phyloP scores from a whole-genome alignment of 257 asterid species.

The Capsicum baccatum region DNA sequence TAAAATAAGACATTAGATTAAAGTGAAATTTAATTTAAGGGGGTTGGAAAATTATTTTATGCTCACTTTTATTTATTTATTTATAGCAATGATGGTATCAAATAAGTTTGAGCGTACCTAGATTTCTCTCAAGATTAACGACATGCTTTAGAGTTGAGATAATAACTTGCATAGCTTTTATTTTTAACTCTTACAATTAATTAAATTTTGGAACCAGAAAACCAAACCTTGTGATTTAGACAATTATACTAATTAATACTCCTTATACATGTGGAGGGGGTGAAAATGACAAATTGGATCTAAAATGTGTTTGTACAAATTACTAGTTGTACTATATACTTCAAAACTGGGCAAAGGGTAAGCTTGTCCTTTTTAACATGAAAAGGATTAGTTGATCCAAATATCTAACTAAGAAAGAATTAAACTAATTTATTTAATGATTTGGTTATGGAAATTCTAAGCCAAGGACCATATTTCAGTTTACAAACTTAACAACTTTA shows the following conservation, averaged over 20 bases:
- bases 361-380: neutral
- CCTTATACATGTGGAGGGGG: neutral
- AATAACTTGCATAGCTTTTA: neutral
- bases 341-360: conserved; percentile 6
- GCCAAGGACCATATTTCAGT: neutral
- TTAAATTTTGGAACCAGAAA: neutral
- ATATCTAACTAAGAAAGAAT: conserved; percentile 8
- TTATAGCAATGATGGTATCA: neutral
- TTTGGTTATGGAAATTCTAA: neutral
- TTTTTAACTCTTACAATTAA: neutral
- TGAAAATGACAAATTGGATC: conserved; percentile 1
- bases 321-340: conserved; percentile 23
- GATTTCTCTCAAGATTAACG: neutral
- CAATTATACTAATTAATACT: neutral
- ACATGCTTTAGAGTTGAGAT: neutral
- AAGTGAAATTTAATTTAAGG: neutral
- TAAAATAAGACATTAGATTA: neutral
- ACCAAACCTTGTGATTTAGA: neutral
- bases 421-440: neutral
- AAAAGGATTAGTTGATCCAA: conserved; percentile 19
- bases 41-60: neutral
- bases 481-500: conserved; percentile 25
- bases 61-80: neutral
- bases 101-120: too few species aligned
- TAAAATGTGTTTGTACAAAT: neutral